Evolutionary conservation across 225 moss, liverwort and hornwort genomes (phyloP).

Genomic region (Pleurozium schreberi): DNA sequence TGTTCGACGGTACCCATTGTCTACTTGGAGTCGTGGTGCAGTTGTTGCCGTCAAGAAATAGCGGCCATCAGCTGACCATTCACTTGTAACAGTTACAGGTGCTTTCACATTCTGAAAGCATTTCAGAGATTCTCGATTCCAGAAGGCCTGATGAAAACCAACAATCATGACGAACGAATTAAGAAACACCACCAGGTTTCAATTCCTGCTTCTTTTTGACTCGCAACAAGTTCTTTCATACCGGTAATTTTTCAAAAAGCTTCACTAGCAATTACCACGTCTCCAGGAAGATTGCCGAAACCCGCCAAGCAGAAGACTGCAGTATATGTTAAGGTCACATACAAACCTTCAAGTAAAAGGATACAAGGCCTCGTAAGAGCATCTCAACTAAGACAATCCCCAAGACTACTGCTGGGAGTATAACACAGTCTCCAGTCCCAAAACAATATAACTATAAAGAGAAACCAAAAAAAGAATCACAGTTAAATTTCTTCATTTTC

Average conservation of each 20-base stretch:
- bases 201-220: neutral
- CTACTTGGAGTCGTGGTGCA: constrained; percentile 95
- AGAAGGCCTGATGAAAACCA: constrained; percentile 65
- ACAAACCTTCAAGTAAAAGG: neutral
- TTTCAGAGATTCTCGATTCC: constrained; percentile 75
- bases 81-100: constrained; percentile 70
- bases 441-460: neutral
- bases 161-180: neutral
- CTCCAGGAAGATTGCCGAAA: constrained; percentile 94
- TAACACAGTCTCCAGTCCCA: neutral
- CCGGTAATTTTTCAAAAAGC: neutral
- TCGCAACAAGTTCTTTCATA: neutral
- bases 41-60: constrained; percentile 93
- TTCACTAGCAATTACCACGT: constrained; percentile 48
- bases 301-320: constrained; percentile 90
- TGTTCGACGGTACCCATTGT: constrained; percentile 56
- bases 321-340: constrained; percentile 13
- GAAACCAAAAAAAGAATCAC: neutral
- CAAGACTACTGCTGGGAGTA: neutral
- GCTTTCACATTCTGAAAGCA: constrained; percentile 67
- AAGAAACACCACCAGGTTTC: neutral
- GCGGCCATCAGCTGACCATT: constrained; percentile 96
- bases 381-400: neutral
- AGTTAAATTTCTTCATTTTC: too few species aligned
- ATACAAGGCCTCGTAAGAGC: neutral